Evolutionary conservation across 495 filamentous ascomycete genomes (phyloP).

Genomic region (Pyrenopolyporus hunteri): DNA sequence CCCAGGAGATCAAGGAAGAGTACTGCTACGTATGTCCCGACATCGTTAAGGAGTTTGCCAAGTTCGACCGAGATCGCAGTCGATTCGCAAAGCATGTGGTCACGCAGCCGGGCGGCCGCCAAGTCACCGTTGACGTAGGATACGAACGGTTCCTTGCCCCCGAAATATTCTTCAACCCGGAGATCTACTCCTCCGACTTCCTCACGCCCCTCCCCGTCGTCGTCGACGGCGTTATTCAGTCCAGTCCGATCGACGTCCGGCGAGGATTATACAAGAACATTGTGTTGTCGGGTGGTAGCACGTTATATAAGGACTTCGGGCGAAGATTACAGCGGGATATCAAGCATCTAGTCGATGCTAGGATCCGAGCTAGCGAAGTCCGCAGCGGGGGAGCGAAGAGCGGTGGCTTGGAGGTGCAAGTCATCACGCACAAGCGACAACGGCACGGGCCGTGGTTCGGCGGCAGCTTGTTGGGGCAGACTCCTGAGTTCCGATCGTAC

Average conservation of each 20-base stretch:
- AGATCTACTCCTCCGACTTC: slow-evolving; percentile 99
- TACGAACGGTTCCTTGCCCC: slow-evolving; percentile 98
- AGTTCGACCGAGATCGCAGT: slow-evolving; percentile 89
- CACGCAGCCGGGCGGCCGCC: slow-evolving; percentile 82
- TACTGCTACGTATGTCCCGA: slow-evolving; percentile 98
- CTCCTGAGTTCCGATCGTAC: slow-evolving; percentile 97
- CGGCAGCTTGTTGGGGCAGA: slow-evolving; percentile 93
- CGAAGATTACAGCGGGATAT: slow-evolving; percentile 95
- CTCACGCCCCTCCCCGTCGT: slow-evolving; percentile 91
- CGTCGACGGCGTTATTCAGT: slow-evolving; percentile 95
- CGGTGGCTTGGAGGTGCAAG: slow-evolving; percentile 93
- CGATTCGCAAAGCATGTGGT: slow-evolving; percentile 89
- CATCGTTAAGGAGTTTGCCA: slow-evolving; percentile 95
- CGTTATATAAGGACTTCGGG: slow-evolving; percentile 97
- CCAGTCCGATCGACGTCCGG: slow-evolving; percentile 95
- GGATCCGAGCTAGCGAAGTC: slow-evolving; percentile 69
- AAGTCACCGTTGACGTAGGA: slow-evolving; percentile 86
- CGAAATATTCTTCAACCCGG: slow-evolving; percentile 99
- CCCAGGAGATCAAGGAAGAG: slow-evolving; percentile 96
- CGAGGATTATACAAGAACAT: slow-evolving; percentile 99
- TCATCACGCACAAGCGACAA: slow-evolving; percentile 95
- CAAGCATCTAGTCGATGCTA: slow-evolving; percentile 82
- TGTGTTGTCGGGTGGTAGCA: slow-evolving; percentile 94
- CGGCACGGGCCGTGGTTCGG: slow-evolving; percentile 99
- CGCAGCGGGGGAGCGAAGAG: slow-evolving; percentile 89